phyloP scores from a whole-genome alignment of 306 rosid species.

The Lablab purpureus region DNA sequence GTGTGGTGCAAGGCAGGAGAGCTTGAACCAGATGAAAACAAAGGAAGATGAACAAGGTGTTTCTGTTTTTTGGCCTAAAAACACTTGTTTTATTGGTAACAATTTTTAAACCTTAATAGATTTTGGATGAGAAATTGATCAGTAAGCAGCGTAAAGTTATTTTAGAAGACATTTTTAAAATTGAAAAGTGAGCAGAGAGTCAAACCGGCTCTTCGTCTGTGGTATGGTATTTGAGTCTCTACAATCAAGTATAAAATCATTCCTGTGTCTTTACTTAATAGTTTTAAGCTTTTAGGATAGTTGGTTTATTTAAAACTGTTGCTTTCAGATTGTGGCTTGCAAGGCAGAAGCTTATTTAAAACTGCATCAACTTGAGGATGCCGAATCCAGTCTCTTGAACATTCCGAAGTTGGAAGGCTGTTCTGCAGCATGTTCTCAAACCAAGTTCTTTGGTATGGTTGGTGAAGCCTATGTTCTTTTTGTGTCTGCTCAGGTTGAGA shows the following conservation, averaged over 20 bases:
- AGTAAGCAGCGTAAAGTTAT: neutral
- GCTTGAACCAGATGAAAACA: neutral
- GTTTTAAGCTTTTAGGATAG: neutral
- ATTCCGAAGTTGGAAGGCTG: slow-evolving; percentile 69
- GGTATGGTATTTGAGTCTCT: neutral
- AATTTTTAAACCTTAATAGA: neutral
- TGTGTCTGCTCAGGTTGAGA: slow-evolving; percentile 78
- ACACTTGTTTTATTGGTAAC: too few relatives aligned
- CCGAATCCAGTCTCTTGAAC: slow-evolving; percentile 62
- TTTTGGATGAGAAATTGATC: neutral
- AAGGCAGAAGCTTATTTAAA: slow-evolving; percentile 82
- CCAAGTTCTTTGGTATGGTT: slow-evolving; percentile 76
- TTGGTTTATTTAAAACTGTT: slow-evolving; percentile 26
- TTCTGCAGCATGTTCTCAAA: slow-evolving; percentile 60
- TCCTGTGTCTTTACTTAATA: neutral
- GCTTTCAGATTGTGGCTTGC: slow-evolving; percentile 75
- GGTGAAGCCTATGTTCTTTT: slow-evolving; percentile 78
- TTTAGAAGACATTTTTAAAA: neutral
- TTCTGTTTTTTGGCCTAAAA: neutral
- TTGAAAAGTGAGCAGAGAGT: neutral
- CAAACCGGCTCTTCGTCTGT: neutral
- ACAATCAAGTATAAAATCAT: neutral
- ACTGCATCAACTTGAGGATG: slow-evolving; percentile 82
- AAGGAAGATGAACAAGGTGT: neutral
- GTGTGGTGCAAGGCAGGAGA: neutral